Evolutionary conservation across 169 alveolate genomes (phyloP).

Genomic region (Eimeria sp.): DNA sequence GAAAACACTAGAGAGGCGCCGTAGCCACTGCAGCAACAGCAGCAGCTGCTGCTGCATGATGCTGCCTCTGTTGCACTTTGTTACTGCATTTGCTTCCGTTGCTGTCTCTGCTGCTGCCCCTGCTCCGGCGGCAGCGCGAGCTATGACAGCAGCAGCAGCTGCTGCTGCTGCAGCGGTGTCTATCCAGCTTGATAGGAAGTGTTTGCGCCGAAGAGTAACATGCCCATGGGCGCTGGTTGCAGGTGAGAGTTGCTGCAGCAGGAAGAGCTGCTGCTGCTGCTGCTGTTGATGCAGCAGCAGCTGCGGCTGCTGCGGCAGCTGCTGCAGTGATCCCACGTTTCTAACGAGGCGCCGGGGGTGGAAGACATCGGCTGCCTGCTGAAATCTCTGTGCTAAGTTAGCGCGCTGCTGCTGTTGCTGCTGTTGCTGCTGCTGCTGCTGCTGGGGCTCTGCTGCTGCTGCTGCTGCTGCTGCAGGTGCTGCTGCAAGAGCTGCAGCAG

Average conservation of each 20-base stretch:
- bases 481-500: background rate
- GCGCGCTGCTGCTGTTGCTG: constrained; percentile 26
- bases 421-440: constrained; percentile 21
- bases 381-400: constrained; percentile 33
- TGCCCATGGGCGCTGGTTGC: background rate
- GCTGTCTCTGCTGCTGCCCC: constrained; percentile 25
- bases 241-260: background rate
- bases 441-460: background rate
- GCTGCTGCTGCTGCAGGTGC: constrained; percentile 12
- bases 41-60: constrained; percentile 62
- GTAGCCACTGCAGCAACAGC: constrained; percentile 56
- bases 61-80: constrained; percentile 12
- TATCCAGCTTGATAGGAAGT: constrained; percentile 15
- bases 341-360: background rate
- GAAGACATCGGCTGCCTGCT: constrained; percentile 38
- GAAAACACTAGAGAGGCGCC: background rate
- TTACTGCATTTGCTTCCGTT: background rate
- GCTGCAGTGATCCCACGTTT: background rate
- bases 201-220: constrained; percentile 22
- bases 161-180: constrained; percentile 40
- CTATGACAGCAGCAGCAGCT: constrained; percentile 41
- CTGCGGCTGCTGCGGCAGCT: constrained; percentile 48
- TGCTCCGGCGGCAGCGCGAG: constrained; percentile 45
- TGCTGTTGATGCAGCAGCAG: background rate
- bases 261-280: too few relatives aligned